Evolutionary conservation across 2,329 filamentous ascomycete genomes (phyloP), one percentile per base, ranked within the genome.

Genomic region (Venturia pyrina): DNA sequence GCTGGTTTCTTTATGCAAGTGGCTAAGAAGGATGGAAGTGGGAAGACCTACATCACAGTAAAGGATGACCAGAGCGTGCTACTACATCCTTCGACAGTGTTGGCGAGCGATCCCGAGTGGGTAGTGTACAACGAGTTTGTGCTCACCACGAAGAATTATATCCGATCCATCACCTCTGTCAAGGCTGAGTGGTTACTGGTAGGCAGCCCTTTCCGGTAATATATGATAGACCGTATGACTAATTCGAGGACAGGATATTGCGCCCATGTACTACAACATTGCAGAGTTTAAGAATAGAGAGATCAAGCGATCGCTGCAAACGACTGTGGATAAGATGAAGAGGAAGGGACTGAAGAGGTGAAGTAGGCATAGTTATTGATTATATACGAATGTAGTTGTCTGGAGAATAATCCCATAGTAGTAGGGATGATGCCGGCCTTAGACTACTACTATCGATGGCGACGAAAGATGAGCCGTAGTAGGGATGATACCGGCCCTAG

Each of bases 1-100:
- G 85, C 93, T 0, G 95, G 96, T 43, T 99, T 99, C 83, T 99
- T 99, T 83, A 99, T 99, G 95, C 95, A 99, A 76, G 91, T 98
- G 28, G 96, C 95, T 67, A 97, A 96, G 86, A 91, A 89, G 75
- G 92, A 98, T 73, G 86, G 85, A 63, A 88, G 85, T 40, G 90
- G 90, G 73, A 98, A 98, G 82, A 86, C 90, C 53, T 99, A 99
- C 79, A 87, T 88, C 69, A 99, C 95, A 1, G 89, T 99, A 75
- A 99, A 98, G 81, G 96, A 99, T 74, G 90, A 97, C 73, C 93
- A 98, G 79, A 89, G 86, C 60, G 95, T 99, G 59, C 83, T 97
- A 71, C 84, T 99, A 67, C 95, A 99, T 78, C 95, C 95, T 1
- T 95, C 90, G 69, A 97, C 93, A 0, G 93, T 96, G 41, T 82